These are phyloP conservation scores for Macrophomina phaseolina DNA, from an alignment of 2,329 filamentous ascomycete genomes.

Conservation along the genomic window DNA sequence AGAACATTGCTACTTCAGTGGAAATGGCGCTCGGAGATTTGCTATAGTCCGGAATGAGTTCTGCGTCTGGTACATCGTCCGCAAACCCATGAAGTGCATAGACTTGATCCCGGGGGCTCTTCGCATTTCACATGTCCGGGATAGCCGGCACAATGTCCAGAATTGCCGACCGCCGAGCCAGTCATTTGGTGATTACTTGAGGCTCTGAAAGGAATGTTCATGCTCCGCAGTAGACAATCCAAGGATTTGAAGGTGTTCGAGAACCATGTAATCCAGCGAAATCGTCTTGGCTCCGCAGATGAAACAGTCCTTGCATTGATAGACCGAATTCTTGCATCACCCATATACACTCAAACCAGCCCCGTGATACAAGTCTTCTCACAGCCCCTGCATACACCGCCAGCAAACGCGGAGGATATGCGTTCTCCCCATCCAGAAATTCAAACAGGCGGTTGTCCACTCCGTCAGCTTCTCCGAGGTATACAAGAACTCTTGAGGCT, in stretches of 20 bases:
- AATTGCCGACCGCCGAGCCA: background rate
- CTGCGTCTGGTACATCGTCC: background rate
- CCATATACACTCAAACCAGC: constrained; percentile 7
- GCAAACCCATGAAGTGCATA: background rate
- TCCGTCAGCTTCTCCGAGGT: background rate
- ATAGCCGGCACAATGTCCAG: background rate
- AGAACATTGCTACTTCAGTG: background rate
- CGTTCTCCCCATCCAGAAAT: background rate
- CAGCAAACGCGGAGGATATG: background rate
- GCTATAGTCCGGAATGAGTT: background rate
- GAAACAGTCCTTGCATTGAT: background rate
- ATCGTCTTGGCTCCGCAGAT: background rate
- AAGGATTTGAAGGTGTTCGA: too few species aligned
- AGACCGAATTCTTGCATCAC: background rate
- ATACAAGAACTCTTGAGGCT: background rate
- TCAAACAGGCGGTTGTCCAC: background rate
- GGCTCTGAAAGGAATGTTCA: too few species aligned
- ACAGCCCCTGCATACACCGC: background rate
- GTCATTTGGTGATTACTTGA: background rate
- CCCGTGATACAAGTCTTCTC: background rate
- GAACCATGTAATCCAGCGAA: too few species aligned
- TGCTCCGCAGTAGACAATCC: too few species aligned
- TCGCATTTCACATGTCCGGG: background rate
- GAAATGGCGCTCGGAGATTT: background rate
- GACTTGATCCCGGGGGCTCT: background rate